Conservation (phyloP, 2,329 filamentous ascomycete genomes). For the Venturia pyrina region DNA sequence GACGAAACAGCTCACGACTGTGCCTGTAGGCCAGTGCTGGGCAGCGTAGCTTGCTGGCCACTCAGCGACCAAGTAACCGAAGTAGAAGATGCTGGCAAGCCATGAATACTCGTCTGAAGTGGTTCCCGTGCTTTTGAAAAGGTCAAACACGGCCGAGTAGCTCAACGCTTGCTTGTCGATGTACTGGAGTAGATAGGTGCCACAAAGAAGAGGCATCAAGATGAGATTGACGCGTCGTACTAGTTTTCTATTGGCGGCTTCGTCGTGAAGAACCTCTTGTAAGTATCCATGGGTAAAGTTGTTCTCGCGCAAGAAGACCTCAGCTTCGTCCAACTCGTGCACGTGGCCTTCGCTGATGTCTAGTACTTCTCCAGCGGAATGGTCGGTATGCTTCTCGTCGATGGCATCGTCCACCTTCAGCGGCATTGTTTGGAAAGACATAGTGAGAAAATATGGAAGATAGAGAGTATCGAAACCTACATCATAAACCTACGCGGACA, state of each 20-base stretch:
- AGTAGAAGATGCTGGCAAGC: conserved; percentile 66
- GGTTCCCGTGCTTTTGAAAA: conserved; percentile 13
- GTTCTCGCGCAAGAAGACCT: neutral
- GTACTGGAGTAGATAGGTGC: conserved; percentile 18
- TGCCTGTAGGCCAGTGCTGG: conserved; percentile 25
- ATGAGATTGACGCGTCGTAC: neutral
- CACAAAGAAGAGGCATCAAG: conserved; percentile 15
- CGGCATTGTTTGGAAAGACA: neutral
- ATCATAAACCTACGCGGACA: neutral
- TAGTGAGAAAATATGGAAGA: neutral
- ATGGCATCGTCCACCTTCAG: neutral
- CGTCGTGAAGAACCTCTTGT: neutral
- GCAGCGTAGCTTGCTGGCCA: conserved; percentile 56
- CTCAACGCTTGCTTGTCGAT: conserved; percentile 17
- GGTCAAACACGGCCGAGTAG: conserved; percentile 19
- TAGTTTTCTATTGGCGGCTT: neutral
- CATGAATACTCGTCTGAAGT: conserved; percentile 48
- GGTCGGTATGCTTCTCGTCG: neutral
- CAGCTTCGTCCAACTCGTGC: neutral
- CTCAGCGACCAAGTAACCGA: conserved; percentile 61
- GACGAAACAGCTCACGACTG: conserved; percentile 19
- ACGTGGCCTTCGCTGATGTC: neutral
- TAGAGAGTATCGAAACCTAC: neutral
- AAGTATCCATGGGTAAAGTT: neutral
- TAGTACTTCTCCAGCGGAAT: neutral